Base-by-base conservation (phyloP, 2,329 filamentous ascomycete genomes). In the Trichoderma simmonsii region DNA sequence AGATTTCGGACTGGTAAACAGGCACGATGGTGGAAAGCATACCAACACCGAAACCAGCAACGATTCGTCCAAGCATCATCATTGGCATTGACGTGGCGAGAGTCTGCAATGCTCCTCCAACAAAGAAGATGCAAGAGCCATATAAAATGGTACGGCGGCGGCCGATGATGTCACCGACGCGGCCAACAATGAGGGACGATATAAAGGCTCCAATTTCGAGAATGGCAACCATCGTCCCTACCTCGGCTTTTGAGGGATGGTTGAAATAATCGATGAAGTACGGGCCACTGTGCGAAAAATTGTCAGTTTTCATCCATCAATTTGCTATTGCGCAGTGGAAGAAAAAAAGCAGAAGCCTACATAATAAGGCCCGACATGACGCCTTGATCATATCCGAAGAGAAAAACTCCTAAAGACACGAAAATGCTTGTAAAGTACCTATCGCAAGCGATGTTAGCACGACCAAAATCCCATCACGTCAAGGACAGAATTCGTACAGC, bases 151-250 rank as follows among this genome's bases (percentile, higher is more conserved):
- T 98, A 79, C 87, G 92, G 74, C 94, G 89, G 73, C 96, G 90
- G 70, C 96, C 96, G 74, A 98, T 93, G 71, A 97, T 88, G 80
- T 99, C 96, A 76, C 96, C 96, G 71, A 98, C 89, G 74, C 92
- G 91, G 64, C 96, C 96, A 43, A 98, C 94, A 34, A 91, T 82
- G 12, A 99, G 83, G 1, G 95, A 98, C 24, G 95, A 92, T 77
- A 97, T 92, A 74, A 99, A 92, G 48, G 96, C 96, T 73, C 96
- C 96, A 68, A 98, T 86, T 83, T 98, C 95, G 72, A 99, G 88
- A 77, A 99, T 98, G 75, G 96, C 95, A 72, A 99, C 96, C 92
- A 98, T 98, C 32, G 95, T 98, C 73, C 95, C 96, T 72, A 99
- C 91, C 80, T 97, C 90, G 61, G 94, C 93, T 77, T 89, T 89